Evolutionary conservation across 2,329 filamentous ascomycete species (phyloP).

Genomic region (Rhynchosporium graminicola): DNA sequence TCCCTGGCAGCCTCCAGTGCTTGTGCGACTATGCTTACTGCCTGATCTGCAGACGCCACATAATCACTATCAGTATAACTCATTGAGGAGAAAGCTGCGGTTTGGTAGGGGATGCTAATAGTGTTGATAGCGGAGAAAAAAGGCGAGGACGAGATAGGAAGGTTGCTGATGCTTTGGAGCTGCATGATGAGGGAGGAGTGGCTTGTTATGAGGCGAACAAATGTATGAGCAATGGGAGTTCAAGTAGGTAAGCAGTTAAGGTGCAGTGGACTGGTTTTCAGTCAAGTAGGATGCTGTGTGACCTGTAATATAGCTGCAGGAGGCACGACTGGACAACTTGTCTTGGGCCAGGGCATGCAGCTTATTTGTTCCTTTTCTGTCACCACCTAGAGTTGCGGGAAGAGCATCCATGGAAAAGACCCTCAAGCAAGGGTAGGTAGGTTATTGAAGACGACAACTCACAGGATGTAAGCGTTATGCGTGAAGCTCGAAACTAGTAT

Average conservation of each 20-base stretch:
- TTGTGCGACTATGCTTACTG: constrained; percentile 51
- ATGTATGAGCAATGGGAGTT: constrained; percentile 17
- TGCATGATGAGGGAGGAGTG: constrained; percentile 30
- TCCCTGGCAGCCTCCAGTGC: constrained; percentile 78
- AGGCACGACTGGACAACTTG: constrained; percentile 10
- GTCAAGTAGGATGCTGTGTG: constrained; percentile 16
- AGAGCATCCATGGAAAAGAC: constrained; percentile 2
- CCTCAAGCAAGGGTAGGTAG: background rate
- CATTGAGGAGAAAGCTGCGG: constrained; percentile 26
- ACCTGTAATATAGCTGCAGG: constrained; percentile 11
- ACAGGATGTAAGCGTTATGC: constrained; percentile 9
- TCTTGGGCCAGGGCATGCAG: constrained; percentile 5
- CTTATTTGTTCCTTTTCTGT: constrained; percentile 11
- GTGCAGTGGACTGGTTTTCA: constrained; percentile 17
- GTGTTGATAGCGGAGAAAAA: constrained; percentile 22
- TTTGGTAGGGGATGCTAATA: constrained; percentile 23
- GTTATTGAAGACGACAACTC: constrained; percentile 2
- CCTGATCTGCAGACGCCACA: constrained; percentile 22
- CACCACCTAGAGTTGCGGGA: background rate
- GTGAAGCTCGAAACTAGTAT: constrained; percentile 5
- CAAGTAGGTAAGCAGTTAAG: constrained; percentile 14
- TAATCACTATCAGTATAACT: constrained; percentile 32
- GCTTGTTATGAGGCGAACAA: constrained; percentile 11
- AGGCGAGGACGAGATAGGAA: constrained; percentile 30
- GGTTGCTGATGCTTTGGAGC: constrained; percentile 27